Evolutionary conservation across 2,329 filamentous ascomycete species (phyloP), one percentile per base, ranked within the genome.

Genomic region (Alternaria solani): DNA sequence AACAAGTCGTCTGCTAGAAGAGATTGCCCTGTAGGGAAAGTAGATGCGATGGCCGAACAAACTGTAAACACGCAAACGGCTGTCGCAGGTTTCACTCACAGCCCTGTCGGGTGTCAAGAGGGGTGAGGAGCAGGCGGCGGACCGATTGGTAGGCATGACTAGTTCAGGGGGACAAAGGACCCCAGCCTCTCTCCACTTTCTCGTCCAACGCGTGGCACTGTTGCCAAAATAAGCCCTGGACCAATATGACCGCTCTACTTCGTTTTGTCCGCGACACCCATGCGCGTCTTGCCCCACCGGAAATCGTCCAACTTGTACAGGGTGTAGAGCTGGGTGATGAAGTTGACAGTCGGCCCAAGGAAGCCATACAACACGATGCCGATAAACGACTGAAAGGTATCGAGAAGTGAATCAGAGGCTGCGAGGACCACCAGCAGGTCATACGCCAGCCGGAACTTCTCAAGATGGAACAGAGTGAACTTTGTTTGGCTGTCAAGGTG

Each of bases 261-360:
- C 25, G 32, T 32, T 20, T 49, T 49, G 4, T 43, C 25, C 28
- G 36, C 23, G 20, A 59, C 43, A 16, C 34, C 56, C 12, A 59
- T 43, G 14, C 43, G 42, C 7, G 56, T 59, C 56, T 59, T 59
- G 8, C 51, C 51, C 56, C 56, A 59, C 32, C 51, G 36, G 14
- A 59, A 59, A 55, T 59, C 51, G 28, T 59, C 51, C 51, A 59
- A 11, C 5, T 55, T 55, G 28, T 48, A 38, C n/a, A 59, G 18
- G 7, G 51, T 55, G 43, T 59, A 55, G 20, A 55, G 23, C 9
- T 59, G 56, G 18, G 36, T 55, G 8, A 54, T 30, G 7, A 49
- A 47, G 23, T 55, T 43, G 16, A 55, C 30, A 4, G 47, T 18
- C 3, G 56, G 36, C 2, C 20, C 51, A 18, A 48, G 36, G 4